Percentiles rank a stretch among this genome's conserved stretches.
Evolutionary conservation across 225 moss, liverwort and hornwort genomes (phyloP).

Genomic region (Asterella californica): DNA sequence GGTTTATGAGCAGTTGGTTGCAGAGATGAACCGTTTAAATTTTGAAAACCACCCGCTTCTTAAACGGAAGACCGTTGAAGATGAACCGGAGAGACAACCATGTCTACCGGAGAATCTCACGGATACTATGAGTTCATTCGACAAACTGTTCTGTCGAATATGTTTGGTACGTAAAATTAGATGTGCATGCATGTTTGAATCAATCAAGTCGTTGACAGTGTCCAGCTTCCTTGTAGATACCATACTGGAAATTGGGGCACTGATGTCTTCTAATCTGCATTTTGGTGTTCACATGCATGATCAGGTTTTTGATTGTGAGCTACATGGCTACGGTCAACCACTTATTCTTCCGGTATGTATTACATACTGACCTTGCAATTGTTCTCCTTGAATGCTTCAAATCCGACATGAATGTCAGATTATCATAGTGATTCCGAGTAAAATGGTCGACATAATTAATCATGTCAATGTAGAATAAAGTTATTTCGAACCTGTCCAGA

Average conservation of each 20-base stretch:
- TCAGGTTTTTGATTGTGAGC: conserved; percentile 2
- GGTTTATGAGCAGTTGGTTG: background rate
- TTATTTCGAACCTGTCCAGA: background rate
- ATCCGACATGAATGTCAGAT: no score
- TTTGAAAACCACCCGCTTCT: background rate
- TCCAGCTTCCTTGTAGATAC: background rate
- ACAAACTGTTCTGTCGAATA: conserved; percentile 41
- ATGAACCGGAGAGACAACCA: background rate
- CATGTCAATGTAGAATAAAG: no score
- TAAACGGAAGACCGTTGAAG: background rate
- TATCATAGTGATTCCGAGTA: no score
- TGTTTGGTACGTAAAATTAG: conserved; percentile 26
- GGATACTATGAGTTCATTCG: conserved; percentile 26
- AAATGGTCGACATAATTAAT: no score
- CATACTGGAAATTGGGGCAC: background rate
- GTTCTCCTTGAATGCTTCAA: background rate
- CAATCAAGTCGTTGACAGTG: background rate
- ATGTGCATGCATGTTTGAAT: background rate
- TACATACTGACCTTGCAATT: background rate
- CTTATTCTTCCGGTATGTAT: background rate
- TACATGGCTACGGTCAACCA: background rate
- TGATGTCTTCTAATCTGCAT: background rate
- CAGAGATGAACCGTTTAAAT: background rate
- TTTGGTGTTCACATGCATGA: no score
- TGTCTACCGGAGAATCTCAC: background rate